Percentiles rank a stretch among this genome's conserved stretches.
Conservation (phyloP, 1,284 basidiomycete genomes). For the Ceratobasidium sp. region DNA sequence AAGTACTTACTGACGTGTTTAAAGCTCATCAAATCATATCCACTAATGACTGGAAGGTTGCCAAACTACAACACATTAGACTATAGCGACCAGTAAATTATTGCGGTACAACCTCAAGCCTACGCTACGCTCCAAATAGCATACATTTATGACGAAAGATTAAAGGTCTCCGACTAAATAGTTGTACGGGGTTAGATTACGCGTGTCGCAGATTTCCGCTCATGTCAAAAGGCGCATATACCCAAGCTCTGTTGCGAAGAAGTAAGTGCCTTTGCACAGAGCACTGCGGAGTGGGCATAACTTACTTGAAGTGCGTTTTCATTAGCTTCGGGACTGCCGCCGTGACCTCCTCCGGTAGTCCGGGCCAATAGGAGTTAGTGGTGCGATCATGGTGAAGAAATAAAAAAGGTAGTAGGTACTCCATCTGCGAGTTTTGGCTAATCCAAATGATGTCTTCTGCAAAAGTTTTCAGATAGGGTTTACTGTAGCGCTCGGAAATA, state of each 20-base stretch:
- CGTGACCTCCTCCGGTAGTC: slow-evolving; percentile 14
- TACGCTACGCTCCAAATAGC: no score
- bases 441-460: slow-evolving; percentile 29
- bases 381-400: slow-evolving; percentile 31
- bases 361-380: slow-evolving; percentile 24
- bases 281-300: neutral
- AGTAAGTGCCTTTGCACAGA: neutral
- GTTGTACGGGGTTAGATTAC: no score
- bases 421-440: slow-evolving; percentile 23
- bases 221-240: slow-evolving; percentile 1
- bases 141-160: no score
- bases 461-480: neutral
- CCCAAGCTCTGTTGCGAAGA: neutral
- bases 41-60: no score
- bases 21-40: no score
- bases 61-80: no score
- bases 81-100: no score
- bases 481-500: neutral
- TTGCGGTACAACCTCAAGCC: no score
- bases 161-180: no score
- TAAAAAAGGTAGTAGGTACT: slow-evolving; percentile 22
- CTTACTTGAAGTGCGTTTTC: neutral
- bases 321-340: neutral
- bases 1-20: no score
- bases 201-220: neutral